A percentile compares a stretch with the other conserved stretches of the same genome.
These are phyloP conservation scores for Globisporangium canariense DNA, from an alignment of 352 stramenopile genomes.

Conservation along the genomic window DNA sequence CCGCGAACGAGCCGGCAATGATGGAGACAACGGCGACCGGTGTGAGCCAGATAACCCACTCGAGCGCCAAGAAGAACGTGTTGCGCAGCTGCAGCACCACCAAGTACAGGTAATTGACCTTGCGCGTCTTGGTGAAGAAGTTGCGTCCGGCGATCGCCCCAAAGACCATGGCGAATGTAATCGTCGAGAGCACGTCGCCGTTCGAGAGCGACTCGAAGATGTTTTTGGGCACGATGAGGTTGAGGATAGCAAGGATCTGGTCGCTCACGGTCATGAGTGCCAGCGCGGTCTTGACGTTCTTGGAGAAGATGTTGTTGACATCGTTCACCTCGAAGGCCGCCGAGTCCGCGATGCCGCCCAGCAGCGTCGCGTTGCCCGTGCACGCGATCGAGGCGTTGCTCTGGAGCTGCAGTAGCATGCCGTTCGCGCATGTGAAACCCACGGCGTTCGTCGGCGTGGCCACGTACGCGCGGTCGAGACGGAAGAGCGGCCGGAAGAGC, in stretches of 20 bases:
- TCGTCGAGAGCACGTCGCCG: constrained; percentile 51
- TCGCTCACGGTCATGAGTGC: constrained; percentile 50
- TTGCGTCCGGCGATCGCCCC: constrained; percentile 50
- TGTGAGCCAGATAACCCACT: constrained; percentile 71
- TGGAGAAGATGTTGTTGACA: constrained; percentile 47
- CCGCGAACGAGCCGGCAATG: constrained; percentile 54
- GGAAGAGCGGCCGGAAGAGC: constrained; percentile 56
- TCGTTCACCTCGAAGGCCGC: constrained; percentile 43
- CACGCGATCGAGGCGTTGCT: constrained; percentile 32
- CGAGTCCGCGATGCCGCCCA: constrained; percentile 18
- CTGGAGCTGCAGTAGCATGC: constrained; percentile 25
- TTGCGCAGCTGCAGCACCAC: constrained; percentile 64
- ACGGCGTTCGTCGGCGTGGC: constrained; percentile 30
- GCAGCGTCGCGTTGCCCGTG: constrained; percentile 18
- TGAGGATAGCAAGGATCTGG: constrained; percentile 58
- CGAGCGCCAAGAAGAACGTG: constrained; percentile 65
- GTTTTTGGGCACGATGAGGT: constrained; percentile 62
- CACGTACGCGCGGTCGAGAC: constrained; percentile 19
- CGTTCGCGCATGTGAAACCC: constrained; percentile 49
- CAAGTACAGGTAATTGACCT: constrained; percentile 68
- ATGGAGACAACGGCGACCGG: constrained; percentile 63
- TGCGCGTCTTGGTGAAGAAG: constrained; percentile 58
- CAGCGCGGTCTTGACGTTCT: constrained; percentile 33
- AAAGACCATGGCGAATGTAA: constrained; percentile 69
- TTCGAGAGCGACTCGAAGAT: constrained; percentile 50